These are phyloP conservation scores for Neonectria magnoliae DNA, from an alignment of 2,329 filamentous ascomycete species.

Conservation along the genomic window DNA sequence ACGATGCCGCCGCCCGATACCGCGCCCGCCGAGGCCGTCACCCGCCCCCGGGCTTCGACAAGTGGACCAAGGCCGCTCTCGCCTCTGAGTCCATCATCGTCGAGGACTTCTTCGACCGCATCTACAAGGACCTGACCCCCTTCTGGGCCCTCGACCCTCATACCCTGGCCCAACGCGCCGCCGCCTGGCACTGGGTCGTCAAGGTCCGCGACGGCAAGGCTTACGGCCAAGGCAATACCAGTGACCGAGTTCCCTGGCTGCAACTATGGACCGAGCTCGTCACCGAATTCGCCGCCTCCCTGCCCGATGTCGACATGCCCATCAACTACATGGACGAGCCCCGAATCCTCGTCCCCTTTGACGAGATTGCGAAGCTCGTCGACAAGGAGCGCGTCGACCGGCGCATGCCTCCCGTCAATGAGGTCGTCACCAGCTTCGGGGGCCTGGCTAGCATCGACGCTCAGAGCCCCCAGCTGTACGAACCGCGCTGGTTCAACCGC, in stretches of 20 bases:
- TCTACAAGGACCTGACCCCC: constrained; percentile 70
- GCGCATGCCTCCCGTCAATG: constrained; percentile 52
- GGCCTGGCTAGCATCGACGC: constrained; percentile 51
- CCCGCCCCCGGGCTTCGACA: constrained; percentile 71
- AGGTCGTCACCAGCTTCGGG: constrained; percentile 57
- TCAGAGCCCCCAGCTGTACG: constrained; percentile 48
- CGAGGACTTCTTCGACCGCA: constrained; percentile 72
- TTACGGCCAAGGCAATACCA: constrained; percentile 50
- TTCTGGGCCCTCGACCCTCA: constrained; percentile 66
- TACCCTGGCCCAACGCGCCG: constrained; percentile 51
- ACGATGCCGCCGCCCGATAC: constrained; percentile 64
- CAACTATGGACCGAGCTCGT: constrained; percentile 61
- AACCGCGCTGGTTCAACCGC: constrained; percentile 58
- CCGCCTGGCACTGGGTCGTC: constrained; percentile 57
- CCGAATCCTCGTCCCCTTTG: constrained; percentile 68
- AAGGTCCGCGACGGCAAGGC: constrained; percentile 58
- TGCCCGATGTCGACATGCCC: constrained; percentile 74
- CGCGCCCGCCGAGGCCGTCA: constrained; percentile 66
- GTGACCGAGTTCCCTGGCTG: constrained; percentile 56
- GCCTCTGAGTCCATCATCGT: constrained; percentile 65
- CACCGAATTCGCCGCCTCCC: constrained; percentile 58
- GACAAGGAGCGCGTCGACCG: constrained; percentile 57
- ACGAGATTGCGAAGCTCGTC: constrained; percentile 63
- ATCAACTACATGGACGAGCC: constrained; percentile 74
- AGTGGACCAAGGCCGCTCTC: constrained; percentile 66